phyloP scores from a whole-genome alignment of 192 early-diverging fungal genomes.

The Podochytrium sp. region DNA sequence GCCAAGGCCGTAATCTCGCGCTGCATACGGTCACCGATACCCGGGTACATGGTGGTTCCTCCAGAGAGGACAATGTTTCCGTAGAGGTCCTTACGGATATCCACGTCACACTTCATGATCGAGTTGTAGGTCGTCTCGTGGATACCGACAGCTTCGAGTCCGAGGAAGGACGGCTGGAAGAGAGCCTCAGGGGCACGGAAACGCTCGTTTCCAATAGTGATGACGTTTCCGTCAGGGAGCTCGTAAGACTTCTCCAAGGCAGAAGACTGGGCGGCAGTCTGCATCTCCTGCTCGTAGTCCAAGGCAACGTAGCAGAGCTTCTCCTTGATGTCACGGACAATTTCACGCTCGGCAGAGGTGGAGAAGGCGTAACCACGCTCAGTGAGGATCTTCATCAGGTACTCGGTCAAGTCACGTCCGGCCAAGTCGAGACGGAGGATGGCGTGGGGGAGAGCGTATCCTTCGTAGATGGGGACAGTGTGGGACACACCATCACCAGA shows the following conservation, averaged over 20 bases:
- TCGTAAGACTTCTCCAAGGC: constrained; percentile 97
- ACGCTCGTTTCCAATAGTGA: constrained; percentile 97
- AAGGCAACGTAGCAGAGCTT: constrained; percentile 98
- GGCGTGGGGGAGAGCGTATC: constrained; percentile 93
- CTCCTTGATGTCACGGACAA: constrained; percentile 99
- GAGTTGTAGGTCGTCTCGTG: constrained; percentile 97
- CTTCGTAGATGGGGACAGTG: constrained; percentile 98
- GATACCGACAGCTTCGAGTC: constrained; percentile 89
- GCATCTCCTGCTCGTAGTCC: constrained; percentile 97
- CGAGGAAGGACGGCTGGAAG: constrained; percentile 94
- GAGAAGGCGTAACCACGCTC: constrained; percentile 96
- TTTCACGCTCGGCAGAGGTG: constrained; percentile 96
- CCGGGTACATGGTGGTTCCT: constrained; percentile 98
- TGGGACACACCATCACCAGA: constrained; percentile 98
- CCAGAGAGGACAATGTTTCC: constrained; percentile 96
- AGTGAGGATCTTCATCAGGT: constrained; percentile 91
- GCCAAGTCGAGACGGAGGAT: constrained; percentile 96
- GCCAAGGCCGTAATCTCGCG: constrained; percentile 96
- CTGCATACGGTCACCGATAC: constrained; percentile 96
- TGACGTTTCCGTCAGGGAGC: constrained; percentile 97
- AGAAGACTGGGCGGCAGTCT: constrained; percentile 89
- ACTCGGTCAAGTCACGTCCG: constrained; percentile 95
- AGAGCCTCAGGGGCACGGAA: constrained; percentile 97
- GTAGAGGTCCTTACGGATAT: constrained; percentile 95
- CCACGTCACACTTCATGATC: constrained; percentile 97